These are phyloP conservation scores for Selaginella moellendorffii DNA, from an alignment of 75 land plant genomes.

Conservation along the genomic window DNA sequence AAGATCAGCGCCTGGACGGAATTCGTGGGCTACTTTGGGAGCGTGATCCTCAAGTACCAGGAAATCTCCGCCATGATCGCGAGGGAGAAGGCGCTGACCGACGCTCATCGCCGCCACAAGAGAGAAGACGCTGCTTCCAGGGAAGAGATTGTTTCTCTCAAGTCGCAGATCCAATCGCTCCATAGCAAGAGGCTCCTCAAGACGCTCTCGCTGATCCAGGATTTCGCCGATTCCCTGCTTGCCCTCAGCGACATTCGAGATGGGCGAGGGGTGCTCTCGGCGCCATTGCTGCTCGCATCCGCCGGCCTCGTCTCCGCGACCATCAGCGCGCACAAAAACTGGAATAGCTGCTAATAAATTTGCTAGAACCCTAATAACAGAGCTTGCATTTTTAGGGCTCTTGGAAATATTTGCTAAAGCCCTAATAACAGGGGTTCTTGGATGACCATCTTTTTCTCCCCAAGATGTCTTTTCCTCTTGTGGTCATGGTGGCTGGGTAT, in stretches of 20 bases:
- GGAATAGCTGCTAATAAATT: slow-evolving; percentile 31
- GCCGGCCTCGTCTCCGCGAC: slow-evolving; percentile 85
- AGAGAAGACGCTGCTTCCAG: slow-evolving; percentile 9
- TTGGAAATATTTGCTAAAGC: no score
- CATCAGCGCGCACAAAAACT: slow-evolving; percentile 91
- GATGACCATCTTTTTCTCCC: no score
- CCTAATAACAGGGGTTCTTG: no score
- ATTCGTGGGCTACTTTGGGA: slow-evolving; percentile 77
- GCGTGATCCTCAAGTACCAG: slow-evolving; percentile 41
- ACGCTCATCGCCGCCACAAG: slow-evolving; percentile 16
- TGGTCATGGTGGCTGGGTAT: no score
- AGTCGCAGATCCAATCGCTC: slow-evolving; percentile 29
- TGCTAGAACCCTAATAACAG: no score
- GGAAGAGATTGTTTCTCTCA: no score
- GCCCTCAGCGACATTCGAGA: slow-evolving; percentile 68
- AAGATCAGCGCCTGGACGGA: slow-evolving; percentile 78
- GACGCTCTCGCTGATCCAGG: slow-evolving; percentile 69
- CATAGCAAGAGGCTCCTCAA: slow-evolving; percentile 41
- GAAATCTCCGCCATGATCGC: slow-evolving; percentile 34
- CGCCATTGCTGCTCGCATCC: slow-evolving; percentile 45
- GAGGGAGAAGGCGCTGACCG: slow-evolving; percentile 24
- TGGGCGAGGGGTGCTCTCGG: slow-evolving; percentile 41
- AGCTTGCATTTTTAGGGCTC: no score
- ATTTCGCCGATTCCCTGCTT: slow-evolving; percentile 72
- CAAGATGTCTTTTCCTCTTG: no score